Evolutionary conservation across 768 basidiomycete genomes (phyloP), one percentile per base, ranked within the genome.

Genomic region (Clathrus columnatus): DNA sequence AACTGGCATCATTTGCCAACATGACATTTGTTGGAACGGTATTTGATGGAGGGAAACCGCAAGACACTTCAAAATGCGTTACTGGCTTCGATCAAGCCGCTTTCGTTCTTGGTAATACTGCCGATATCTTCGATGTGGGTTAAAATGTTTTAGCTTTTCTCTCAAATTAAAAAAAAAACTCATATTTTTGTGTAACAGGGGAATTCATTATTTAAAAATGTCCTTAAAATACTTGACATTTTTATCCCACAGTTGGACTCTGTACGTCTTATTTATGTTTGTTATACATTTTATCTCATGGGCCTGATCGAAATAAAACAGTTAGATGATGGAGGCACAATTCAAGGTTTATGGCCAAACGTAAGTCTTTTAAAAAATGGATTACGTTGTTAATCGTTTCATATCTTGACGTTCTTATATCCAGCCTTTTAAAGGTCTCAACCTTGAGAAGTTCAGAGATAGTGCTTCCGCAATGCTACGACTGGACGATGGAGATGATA

Each of bases 91-190:
- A 91, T 63, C 85, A 85, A 65, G 78, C 76, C 0, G 77, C 76
- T 0, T 91, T 88, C 65, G 64, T 91, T 28, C 84, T 88, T 74
- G 88, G 85, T 7, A 80, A 79, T 1, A 88, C 86, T 30, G 78
- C 85, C 17, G 83, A 77, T 60, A 64, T 85, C 21, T 87, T 87
- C 68, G 83, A 82, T 60, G 82, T 80, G 59, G 54, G 70, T 59
- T 20, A 5, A 7, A 7, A 32, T 14, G 30, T 32, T 14, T 32
- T 32, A 32, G 6, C 30, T 32, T 32, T 14, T 7, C 7, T 32
- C 30, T 14, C 30, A 14, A 32, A 32, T 14, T 14, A 32, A 32
- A 7, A 17, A 26, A 47, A 59, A 14, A 43, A 49, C 27, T 14
- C 54, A 18, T 0, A 23, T 18, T 2, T 3, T 1, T 26, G 8